phyloP scores from a whole-genome alignment of 225 moss, liverwort and hornwort genomes.

The Ulota crispa region DNA sequence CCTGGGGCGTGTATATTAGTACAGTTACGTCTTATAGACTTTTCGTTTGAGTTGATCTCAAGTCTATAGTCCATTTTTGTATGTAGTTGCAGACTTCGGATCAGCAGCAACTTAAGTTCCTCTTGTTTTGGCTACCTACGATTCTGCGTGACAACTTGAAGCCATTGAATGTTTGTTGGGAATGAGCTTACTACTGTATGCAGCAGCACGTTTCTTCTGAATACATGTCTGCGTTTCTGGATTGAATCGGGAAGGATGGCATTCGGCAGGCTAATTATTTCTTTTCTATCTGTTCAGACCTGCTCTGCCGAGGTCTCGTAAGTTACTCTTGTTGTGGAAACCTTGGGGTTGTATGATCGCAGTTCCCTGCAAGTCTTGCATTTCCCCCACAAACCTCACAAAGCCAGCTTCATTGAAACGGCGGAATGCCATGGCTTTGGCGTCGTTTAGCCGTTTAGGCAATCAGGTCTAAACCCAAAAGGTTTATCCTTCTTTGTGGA shows the following conservation, averaged over 20 bases:
- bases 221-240: neutral
- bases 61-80: neutral
- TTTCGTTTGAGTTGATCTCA: neutral
- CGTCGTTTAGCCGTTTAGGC: no score
- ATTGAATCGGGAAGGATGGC: neutral
- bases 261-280: neutral
- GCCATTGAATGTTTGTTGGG: neutral
- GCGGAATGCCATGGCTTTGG: no score
- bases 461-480: no score
- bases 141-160: neutral
- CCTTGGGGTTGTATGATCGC: no score
- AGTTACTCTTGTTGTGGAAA: no score
- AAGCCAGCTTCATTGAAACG: no score
- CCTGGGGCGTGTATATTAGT: neutral
- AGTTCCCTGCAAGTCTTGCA: no score
- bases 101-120: neutral
- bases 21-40: neutral
- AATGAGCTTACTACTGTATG: neutral
- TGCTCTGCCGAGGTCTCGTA: no score
- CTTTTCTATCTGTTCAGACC: neutral
- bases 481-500: no score
- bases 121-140: neutral
- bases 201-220: neutral
- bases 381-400: no score
- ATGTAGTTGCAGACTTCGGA: neutral